A percentile compares a stretch with the other conserved stretches of the same genome.
phyloP scores from a whole-genome alignment of 2,329 filamentous ascomycete species.

The Tolypocladium cylindrosporum region DNA sequence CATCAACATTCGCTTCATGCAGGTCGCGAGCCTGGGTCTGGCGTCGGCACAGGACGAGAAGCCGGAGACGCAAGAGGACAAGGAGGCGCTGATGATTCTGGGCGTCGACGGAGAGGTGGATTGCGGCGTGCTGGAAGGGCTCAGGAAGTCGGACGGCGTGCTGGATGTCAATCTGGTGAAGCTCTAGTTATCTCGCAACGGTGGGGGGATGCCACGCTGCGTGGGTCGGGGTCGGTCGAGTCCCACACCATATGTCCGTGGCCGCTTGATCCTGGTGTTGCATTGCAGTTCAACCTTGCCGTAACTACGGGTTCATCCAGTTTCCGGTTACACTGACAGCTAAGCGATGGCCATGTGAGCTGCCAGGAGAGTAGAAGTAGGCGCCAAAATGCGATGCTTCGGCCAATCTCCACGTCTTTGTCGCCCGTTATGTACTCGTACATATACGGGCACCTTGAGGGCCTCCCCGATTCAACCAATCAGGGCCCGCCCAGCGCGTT shows the following conservation, averaged over 20 bases:
- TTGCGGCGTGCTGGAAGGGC: slow-evolving; percentile 39
- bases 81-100: slow-evolving; percentile 75
- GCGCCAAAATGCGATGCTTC: no score
- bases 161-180: slow-evolving; percentile 44
- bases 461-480: not conserved
- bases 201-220: not conserved
- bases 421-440: not conserved
- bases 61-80: slow-evolving; percentile 20
- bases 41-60: slow-evolving; percentile 12
- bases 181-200: slow-evolving; percentile 16
- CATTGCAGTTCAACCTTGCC: not conserved
- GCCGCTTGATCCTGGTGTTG: not conserved
- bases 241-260: not conserved
- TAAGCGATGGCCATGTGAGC: not conserved
- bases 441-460: not conserved
- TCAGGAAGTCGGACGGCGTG: slow-evolving; percentile 41
- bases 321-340: not conserved
- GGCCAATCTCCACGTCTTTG: not conserved
- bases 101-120: slow-evolving; percentile 59
- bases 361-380: not conserved
- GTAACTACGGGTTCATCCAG: not conserved
- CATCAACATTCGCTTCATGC: slow-evolving; percentile 77
- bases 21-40: slow-evolving; percentile 46
- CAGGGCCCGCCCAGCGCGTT: not conserved
- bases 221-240: not conserved